Evolutionary conservation across 331 rosid species (phyloP), one percentile per base, ranked within the genome.

Genomic region (Rosa hybrid): DNA sequence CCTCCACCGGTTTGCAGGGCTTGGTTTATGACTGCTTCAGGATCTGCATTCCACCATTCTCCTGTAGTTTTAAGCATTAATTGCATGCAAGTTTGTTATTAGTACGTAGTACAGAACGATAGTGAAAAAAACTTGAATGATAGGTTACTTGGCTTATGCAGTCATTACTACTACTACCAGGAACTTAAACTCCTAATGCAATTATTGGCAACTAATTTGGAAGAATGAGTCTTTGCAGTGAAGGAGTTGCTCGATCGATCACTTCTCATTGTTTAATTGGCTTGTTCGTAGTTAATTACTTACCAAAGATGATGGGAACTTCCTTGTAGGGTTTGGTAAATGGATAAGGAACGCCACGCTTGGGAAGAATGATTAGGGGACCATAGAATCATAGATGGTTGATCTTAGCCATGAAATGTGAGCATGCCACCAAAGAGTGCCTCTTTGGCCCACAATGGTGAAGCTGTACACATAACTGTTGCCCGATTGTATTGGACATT

Each of bases 351-450:
- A 77, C 80, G 27, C 81, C 89, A 41, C 1, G 78, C 81, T 88
- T 90, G 3, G 92, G 92, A 78, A 90, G 90, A 57, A 90, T 87
- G 69, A 90, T 67, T 51, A 90, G 67, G 25, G 94, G 88, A 42
- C 94, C 94, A 76, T 90, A 83, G 68, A 90, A 42, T 92, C 94
- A 76, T 90, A 83, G 68, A 90, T 7, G 4, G 90, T 88, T 59
- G 94, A 78, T 81, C 94, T 86, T 46, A 90, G 75, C 94, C 92
- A 90, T 49, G 90, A 88, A 5, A 85, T 77, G 45, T 89, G 89
- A 39, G 90, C 92, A 77, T 89, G 90, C 92, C 92, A 86, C 7
- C 51, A 90, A 16, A 90, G 90, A 49, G 94, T 90, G 27, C 89
- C 92, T 88, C 92, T 86, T 23, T 88, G 94, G 1, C 90, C 94